phyloP scores from a whole-genome alignment of 228 moss, liverwort and hornwort genomes.

The Sphagnum fallax region DNA sequence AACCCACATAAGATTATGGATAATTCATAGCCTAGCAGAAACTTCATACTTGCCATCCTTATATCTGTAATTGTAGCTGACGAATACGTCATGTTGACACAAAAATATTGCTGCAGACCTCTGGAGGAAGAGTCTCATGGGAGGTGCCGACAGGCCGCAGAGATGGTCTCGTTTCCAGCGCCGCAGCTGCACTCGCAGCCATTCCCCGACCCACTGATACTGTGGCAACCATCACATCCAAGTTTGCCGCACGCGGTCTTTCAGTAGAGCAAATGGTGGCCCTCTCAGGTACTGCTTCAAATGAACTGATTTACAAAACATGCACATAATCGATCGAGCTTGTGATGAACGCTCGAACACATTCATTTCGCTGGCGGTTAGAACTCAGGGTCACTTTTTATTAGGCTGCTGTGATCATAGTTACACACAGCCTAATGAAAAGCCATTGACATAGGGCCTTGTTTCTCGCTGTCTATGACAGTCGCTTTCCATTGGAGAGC shows the following conservation, averaged over 20 bases:
- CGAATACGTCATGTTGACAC: too few relatives aligned
- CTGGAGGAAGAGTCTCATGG: constrained; percentile 8
- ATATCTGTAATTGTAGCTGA: too few relatives aligned
- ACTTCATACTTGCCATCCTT: too few relatives aligned
- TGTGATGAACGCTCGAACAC: not conserved
- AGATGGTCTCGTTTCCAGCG: constrained; percentile 13
- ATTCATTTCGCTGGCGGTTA: not conserved
- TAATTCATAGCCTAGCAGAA: too few relatives aligned
- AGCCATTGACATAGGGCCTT: too few relatives aligned
- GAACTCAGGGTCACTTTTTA: not conserved
- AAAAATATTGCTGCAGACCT: constrained; percentile 6
- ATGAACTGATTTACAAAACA: too few relatives aligned
- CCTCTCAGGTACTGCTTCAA: constrained; percentile 11
- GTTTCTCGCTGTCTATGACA: too few relatives aligned
- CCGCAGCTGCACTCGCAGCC: not conserved
- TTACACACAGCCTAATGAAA: too few relatives aligned
- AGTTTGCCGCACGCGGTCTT: constrained; percentile 6
- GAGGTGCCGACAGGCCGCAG: constrained; percentile 12
- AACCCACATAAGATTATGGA: too few relatives aligned
- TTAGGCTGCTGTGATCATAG: too few relatives aligned
- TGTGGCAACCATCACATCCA: constrained; percentile 4
- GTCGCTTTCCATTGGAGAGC: too few relatives aligned
- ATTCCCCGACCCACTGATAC: constrained; percentile 4
- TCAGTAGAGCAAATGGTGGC: constrained; percentile 32
- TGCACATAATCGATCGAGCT: too few relatives aligned